Conservation (phyloP, 2,329 filamentous ascomycete species). For the Fusarium lateritium region DNA sequence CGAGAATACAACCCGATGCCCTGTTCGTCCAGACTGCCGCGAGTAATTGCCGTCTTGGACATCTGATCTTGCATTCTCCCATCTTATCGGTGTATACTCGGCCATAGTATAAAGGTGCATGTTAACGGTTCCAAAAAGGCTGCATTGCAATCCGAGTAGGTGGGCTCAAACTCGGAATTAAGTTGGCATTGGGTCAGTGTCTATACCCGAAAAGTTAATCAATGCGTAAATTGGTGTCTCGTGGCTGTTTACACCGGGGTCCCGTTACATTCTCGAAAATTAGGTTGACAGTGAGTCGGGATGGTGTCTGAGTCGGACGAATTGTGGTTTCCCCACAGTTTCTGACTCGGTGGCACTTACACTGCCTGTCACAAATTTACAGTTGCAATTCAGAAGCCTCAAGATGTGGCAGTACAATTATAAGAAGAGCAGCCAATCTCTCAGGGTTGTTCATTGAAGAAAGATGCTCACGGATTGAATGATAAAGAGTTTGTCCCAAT, state of each 20-base stretch:
- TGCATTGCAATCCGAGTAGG: not conserved
- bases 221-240: not conserved
- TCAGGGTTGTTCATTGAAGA: no score
- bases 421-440: no score
- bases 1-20: no score
- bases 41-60: conserved; percentile 14
- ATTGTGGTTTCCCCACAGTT: conserved; percentile 6
- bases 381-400: not conserved
- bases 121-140: conserved; percentile 1
- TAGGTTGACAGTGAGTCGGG: not conserved
- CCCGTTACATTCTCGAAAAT: conserved; percentile 13
- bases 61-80: not conserved
- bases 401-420: not conserved
- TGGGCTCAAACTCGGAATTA: not conserved
- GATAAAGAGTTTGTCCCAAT: no score
- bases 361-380: no score
- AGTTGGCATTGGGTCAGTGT: conserved; percentile 4
- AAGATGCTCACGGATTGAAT: no score
- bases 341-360: conserved; percentile 11
- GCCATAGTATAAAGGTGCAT: conserved; percentile 4
- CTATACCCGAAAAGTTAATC: conserved; percentile 22
- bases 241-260: conserved; percentile 14
- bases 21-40: conserved; percentile 4
- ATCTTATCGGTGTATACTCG: conserved; percentile 16
- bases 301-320: conserved; percentile 10